Percentiles rank a stretch among this genome's conserved stretches.
Evolutionary conservation across 179 eudicot genomes (phyloP).

Genomic region (Beta corolliflora): DNA sequence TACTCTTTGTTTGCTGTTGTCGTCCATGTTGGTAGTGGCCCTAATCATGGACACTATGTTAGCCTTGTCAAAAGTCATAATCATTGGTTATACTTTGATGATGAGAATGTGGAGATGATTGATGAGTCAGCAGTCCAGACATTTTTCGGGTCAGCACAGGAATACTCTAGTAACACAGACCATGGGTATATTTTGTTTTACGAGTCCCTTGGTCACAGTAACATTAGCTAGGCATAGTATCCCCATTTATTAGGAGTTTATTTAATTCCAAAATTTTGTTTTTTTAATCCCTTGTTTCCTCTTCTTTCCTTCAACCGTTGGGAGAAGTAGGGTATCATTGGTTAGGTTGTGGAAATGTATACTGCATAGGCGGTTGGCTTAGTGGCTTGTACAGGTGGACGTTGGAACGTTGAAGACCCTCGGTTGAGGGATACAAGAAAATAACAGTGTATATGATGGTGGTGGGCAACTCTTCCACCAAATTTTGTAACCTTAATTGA

Average conservation of each 20-base stretch:
- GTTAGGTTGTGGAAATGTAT: conserved; percentile 28
- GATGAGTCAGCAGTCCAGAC: conserved; percentile 90
- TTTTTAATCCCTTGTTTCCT: conserved; percentile 12
- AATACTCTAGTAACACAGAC: conserved; percentile 84
- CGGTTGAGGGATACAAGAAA: background rate
- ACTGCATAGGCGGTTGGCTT: conserved; percentile 28
- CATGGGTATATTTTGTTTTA: conserved; percentile 88
- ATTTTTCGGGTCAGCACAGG: conserved; percentile 83
- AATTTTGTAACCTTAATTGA: conserved; percentile 5
- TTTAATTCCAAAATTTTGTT: conserved; percentile 27
- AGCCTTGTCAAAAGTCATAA: conserved; percentile 93
- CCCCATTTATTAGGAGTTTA: conserved; percentile 19
- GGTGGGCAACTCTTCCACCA: conserved; percentile 17
- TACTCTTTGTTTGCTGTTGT: conserved; percentile 86
- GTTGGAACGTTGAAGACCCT: conserved; percentile 11
- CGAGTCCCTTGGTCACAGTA: conserved; percentile 54
- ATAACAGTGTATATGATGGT: conserved; percentile 26
- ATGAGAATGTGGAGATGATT: conserved; percentile 84
- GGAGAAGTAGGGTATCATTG: conserved; percentile 21
- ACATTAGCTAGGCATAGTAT: conserved; percentile 30
- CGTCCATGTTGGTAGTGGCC: conserved; percentile 91
- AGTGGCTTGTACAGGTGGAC: conserved; percentile 34
- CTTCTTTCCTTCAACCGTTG: conserved; percentile 15
- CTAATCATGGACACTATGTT: conserved; percentile 89
- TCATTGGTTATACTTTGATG: conserved; percentile 88